A percentile compares a stretch with the other conserved stretches of the same genome.
Conservation (phyloP, 176 grass and related monocot genomes). For the Avena sativa region DNA sequence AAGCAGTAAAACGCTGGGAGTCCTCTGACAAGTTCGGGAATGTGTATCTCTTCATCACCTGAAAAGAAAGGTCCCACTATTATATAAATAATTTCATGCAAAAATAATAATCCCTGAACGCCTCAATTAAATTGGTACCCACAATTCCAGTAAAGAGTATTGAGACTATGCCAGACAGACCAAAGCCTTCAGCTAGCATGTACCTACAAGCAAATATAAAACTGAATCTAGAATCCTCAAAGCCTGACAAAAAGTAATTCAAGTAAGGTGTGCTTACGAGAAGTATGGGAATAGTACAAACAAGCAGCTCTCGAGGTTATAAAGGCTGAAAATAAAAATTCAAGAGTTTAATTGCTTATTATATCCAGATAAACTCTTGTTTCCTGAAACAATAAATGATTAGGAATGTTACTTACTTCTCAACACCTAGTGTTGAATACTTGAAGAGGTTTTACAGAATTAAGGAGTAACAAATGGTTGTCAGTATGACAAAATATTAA, state of each 20-base stretch:
- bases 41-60: constrained; percentile 94
- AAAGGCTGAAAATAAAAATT: constrained; percentile 64
- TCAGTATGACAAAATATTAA: constrained; percentile 8
- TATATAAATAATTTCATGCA: background rate
- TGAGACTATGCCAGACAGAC: constrained; percentile 88
- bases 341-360: constrained; percentile 13
- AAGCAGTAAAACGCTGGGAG: constrained; percentile 71
- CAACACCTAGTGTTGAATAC: constrained; percentile 72
- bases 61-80: constrained; percentile 31
- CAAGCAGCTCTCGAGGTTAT: constrained; percentile 92
- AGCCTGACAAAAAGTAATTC: constrained; percentile 22
- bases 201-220: constrained; percentile 50
- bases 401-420: constrained; percentile 69
- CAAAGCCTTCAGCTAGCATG: constrained; percentile 93
- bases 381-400: background rate
- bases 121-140: constrained; percentile 41
- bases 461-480: constrained; percentile 29
- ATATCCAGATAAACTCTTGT: background rate
- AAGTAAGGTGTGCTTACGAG: constrained; percentile 67
- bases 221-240: constrained; percentile 29
- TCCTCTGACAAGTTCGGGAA: constrained; percentile 77
- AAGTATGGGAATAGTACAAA: constrained; percentile 98
- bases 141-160: constrained; percentile 95
- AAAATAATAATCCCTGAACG: background rate
- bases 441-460: constrained; percentile 77